Evolutionary conservation across 2,329 filamentous ascomycete species (phyloP), one percentile per base, ranked within the genome.

Genomic region (Fonsecaea erecta): DNA sequence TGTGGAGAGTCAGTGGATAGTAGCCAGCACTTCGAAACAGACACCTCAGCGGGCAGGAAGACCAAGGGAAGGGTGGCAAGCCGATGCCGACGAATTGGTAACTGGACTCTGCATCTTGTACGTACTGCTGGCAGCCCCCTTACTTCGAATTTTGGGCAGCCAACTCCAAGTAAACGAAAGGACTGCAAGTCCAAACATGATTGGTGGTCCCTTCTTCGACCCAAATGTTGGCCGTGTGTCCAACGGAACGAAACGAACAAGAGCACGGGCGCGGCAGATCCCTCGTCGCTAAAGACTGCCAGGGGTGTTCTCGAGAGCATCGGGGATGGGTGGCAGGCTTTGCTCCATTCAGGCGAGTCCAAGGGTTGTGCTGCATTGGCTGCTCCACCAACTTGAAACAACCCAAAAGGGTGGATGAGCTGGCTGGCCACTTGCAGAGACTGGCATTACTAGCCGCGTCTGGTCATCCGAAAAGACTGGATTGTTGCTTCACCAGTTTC

Each of bases 1-100:
- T 65, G 63, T 58, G 63, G 62, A 60, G 56, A 52, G 26, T 32
- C 26, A 18, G 60, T 55, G 60, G 60, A 51, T 52, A 18, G 18
- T 28, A n/a, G 30, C 60, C 26, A 37, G 60, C 32, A 30, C 30
- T 63, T 63, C 53, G 54, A 63, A 60, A 51, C 57, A 40, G 30
- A 60, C 46, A 60, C 51, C 43, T 52, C 43, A 60, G 24, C 5
- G 14, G 24, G 28, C 6, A 48, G 43, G 18, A 48, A 48, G 14
- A 48, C 18, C 18, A 21, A 48, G 21, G 43, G 18, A 26, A 28
- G 24, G 54, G 54, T 18, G 18, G 32, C 35, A 28, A 32, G 34
- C 5, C 52, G 24, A 53, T 30, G 52, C 52, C 52, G 26, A 53
- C 52, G 43, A 48, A 48, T 48, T 48, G 43, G 43, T 18, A 48